A percentile compares a stretch with the other conserved stretches of the same genome.
Conservation (phyloP, 2,329 filamentous ascomycete genomes). For the Pestalotiopsis sp. region DNA sequence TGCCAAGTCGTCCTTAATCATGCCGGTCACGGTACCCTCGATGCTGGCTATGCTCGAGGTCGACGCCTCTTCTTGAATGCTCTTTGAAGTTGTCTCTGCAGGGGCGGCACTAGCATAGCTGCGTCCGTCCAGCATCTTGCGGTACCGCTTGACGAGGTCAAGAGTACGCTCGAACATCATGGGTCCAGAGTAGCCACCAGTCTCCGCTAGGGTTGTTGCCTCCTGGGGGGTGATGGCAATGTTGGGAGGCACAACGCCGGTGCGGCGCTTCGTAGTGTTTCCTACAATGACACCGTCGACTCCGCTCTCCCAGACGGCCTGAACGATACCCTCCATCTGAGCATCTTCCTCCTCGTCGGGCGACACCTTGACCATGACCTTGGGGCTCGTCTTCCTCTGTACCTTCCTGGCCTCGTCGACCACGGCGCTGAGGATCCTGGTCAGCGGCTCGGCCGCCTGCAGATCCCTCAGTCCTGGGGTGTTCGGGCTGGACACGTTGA, state of each 20-base stretch:
- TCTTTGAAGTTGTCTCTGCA: slow-evolving; percentile 7
- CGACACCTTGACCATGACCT: slow-evolving; percentile 97
- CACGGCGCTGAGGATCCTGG: slow-evolving; percentile 78
- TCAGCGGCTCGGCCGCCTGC: slow-evolving; percentile 83
- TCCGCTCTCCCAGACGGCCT: slow-evolving; percentile 80
- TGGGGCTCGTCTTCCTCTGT: slow-evolving; percentile 72
- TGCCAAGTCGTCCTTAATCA: slow-evolving; percentile 26
- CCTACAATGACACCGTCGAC: slow-evolving; percentile 96
- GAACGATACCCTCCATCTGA: slow-evolving; percentile 86
- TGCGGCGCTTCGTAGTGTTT: slow-evolving; percentile 89
- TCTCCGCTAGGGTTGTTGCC: slow-evolving; percentile 69
- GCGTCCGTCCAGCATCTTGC: slow-evolving; percentile 64
- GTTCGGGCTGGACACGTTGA: slow-evolving; percentile 97
- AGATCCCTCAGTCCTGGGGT: slow-evolving; percentile 88
- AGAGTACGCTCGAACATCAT: slow-evolving; percentile 83
- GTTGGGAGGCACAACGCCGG: slow-evolving; percentile 69
- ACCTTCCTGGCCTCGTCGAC: slow-evolving; percentile 75
- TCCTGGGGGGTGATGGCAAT: slow-evolving; percentile 69
- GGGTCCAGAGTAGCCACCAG: slow-evolving; percentile 89
- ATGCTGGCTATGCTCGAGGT: slow-evolving; percentile 36
- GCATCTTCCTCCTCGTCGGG: slow-evolving; percentile 88
- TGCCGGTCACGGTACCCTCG: slow-evolving; percentile 34
- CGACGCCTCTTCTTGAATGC: slow-evolving; percentile 31
- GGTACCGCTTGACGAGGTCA: slow-evolving; percentile 78
- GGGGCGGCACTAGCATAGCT: slow-evolving; percentile 38